Evolutionary conservation across 306 rosid species (phyloP).

Genomic region (Parietaria judaica): DNA sequence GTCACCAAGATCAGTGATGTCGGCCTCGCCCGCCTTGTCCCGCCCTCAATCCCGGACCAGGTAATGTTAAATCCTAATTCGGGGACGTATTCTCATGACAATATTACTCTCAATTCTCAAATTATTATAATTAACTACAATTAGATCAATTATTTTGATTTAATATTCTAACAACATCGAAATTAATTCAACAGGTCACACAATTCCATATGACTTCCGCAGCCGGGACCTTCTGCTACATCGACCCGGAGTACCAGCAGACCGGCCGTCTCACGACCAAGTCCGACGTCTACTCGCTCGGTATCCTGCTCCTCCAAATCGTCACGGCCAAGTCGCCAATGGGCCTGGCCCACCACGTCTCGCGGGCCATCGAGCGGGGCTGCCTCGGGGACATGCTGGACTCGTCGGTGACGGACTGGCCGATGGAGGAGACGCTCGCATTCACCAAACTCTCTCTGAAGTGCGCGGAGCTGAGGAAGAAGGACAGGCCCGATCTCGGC

Average conservation of each 20-base stretch:
- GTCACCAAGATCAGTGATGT: conserved; percentile 89
- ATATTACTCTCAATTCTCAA: no score
- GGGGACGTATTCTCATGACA: no score
- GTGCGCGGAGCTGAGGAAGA: conserved; percentile 77
- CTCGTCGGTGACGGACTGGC: conserved; percentile 74
- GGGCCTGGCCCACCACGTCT: conserved; percentile 80
- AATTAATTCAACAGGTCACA: conserved; percentile 32
- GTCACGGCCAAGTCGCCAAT: conserved; percentile 88
- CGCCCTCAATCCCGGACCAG: conserved; percentile 58
- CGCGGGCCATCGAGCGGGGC: conserved; percentile 54
- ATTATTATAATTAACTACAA: no score
- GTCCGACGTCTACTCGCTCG: conserved; percentile 81
- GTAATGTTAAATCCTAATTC: background rate
- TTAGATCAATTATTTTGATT: no score
- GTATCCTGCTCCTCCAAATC: conserved; percentile 75
- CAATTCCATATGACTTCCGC: conserved; percentile 87
- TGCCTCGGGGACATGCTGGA: conserved; percentile 56
- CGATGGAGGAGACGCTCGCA: conserved; percentile 53
- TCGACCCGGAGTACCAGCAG: conserved; percentile 96
- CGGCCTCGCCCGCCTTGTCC: conserved; percentile 83
- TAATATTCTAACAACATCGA: no score
- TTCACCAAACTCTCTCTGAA: conserved; percentile 64
- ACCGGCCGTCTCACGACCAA: conserved; percentile 69
- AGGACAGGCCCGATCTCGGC: conserved; percentile 83
- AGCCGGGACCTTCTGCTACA: conserved; percentile 95